Conservation (phyloP, 116 monocot species). For the Iris pallida region DNA sequence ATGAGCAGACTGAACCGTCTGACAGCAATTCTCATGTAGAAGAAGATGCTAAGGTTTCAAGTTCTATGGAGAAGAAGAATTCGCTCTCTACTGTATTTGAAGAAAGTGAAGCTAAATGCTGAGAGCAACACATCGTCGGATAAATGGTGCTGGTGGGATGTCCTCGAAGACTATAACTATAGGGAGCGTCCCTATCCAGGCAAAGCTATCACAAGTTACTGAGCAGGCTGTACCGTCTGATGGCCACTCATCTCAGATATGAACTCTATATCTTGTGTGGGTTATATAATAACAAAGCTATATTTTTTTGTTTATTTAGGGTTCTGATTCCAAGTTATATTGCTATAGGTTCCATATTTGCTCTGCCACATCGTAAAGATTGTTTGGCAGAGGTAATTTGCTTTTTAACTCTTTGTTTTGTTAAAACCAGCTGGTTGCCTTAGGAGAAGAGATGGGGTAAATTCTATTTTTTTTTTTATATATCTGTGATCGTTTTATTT, state of each 20-base stretch:
- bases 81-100: neutral
- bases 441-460: neutral
- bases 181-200: too few relatives aligned
- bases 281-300: too few relatives aligned
- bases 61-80: neutral
- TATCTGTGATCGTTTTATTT: neutral
- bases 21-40: neutral
- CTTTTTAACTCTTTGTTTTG: neutral
- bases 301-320: too few relatives aligned
- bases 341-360: neutral
- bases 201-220: too few relatives aligned
- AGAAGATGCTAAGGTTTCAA: neutral
- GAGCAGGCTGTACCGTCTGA: too few relatives aligned
- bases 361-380: neutral
- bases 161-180: too few relatives aligned
- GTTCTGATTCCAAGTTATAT: neutral
- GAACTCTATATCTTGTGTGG: too few relatives aligned
- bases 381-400: neutral
- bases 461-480: neutral
- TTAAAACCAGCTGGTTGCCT: neutral
- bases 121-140: too few relatives aligned
- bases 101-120: neutral
- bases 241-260: too few relatives aligned
- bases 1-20: too few relatives aligned
- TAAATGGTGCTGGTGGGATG: too few relatives aligned